Evolutionary conservation across 306 rosid species (phyloP), one percentile per base, ranked within the genome.

Genomic region (Myrica gale): DNA sequence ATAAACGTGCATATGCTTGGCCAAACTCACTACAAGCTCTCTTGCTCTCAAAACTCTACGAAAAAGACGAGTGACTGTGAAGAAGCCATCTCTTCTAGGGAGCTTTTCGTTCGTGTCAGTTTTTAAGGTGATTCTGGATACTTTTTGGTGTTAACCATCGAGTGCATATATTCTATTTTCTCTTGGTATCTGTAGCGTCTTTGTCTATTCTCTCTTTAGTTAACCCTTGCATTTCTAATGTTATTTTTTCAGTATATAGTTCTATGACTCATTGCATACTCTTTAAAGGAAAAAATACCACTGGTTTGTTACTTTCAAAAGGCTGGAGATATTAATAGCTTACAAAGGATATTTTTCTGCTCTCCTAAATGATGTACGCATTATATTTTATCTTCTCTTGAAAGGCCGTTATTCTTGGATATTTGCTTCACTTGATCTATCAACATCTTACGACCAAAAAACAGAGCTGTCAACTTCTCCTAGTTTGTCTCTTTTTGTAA

Each of bases 51-150:
- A n/a, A n/a, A n/a, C n/a, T n/a, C n/a, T n/a, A n/a, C n/a, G n/a
- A n/a, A n/a, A 84, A 78, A 82, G 88, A 65, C 89, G 74, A 86
- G 74, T 83, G 53, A 70, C 77, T 5, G 75, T 63, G 69, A 86
- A 75, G 83, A 92, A 82, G 89, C 88, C 90, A 42, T 71, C 92
- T 79, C 10, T 65, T 46, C 32, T 44, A 17, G 80, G 85, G 65
- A 77, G 80, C 61, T 78, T 84, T 70, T 80, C 90, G 23, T 80
- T 87, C 77, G 12, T 76, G 44, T 83, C 93, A n/a, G 80, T 90
- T 76, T 83, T 84, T 77, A 92, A 96, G 98, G 99, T 96, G 86
- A 69, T 73, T 69, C 50, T 20, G 58, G 20, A 56, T 16, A 69
- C 23, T 51, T 32, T 74, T 9, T 50, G 47, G 76, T 72, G 70